Conservation (phyloP, 1,284 basidiomycete genomes). For the Cystobasidium sp. region DNA sequence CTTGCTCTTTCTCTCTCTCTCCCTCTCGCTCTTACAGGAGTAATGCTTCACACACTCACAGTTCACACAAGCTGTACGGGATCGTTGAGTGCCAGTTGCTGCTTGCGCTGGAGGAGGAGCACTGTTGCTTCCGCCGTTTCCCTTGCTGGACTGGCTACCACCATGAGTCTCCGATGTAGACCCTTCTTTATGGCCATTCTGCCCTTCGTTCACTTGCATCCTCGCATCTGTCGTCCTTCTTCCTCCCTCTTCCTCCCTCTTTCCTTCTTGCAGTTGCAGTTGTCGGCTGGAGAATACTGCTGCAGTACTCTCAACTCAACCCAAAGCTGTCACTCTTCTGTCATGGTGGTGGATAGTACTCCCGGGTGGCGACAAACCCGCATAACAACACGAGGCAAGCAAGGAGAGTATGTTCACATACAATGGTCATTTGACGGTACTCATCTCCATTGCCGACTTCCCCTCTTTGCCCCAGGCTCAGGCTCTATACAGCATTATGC, state of each 20-base stretch:
- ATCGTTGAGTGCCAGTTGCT: conserved; percentile 12
- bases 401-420: no score
- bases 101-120: background rate
- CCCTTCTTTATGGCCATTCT: conserved; percentile 3
- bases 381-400: no score
- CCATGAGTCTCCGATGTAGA: background rate
- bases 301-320: no score
- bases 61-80: conserved; percentile 39
- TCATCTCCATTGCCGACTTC: no score
- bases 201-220: conserved; percentile 5
- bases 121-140: background rate
- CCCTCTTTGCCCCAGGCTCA: no score
- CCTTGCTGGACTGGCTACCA: background rate
- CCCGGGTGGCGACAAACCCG: no score
- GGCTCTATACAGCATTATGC: no score
- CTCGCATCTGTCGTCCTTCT: background rate
- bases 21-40: background rate
- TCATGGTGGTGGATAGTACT: no score
- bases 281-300: background rate
- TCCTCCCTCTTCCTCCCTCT: background rate
- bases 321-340: no score
- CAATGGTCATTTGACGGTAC: no score
- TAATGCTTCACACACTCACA: conserved; percentile 26
- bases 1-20: background rate
- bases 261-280: background rate